Base-by-base conservation (phyloP, 2,329 filamentous ascomycete species). In the Hypoxylon sp. region DNA sequence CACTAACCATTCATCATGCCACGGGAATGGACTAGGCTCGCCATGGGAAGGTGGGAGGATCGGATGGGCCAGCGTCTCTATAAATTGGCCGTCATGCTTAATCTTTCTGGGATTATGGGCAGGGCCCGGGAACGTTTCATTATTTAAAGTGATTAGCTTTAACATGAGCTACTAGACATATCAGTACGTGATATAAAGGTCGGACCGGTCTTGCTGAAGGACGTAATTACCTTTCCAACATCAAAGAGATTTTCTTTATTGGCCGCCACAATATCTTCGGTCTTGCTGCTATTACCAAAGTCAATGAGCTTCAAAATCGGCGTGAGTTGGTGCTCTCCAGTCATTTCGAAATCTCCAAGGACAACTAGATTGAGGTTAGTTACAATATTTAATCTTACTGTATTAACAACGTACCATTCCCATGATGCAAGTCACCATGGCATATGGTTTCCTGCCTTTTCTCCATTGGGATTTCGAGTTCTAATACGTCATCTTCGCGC, bases 301-400 rank as follows among this genome's bases (percentile, higher is more conserved):
- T 65, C 62, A 24, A 65, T 65, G 2, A 65, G 4, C 51, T 61
- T 65, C 14, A 61, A 8, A 3, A 52, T 49, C 18, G 62, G 62
- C 28, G 62, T 48, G 20, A 61, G 44, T 30, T 0, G 5, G 12
- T 65, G 62, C 46, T 65, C 62, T 11, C 44, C 38, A 20, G 2
- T 26, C 12, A 9, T 22, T 7, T 2, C 9, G 11, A 61, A 52
- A 18, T 65, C 62, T 28, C 50, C 62, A 11, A 60, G 28, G 26
- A 65, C 22, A 24, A 65, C 62, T 65, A 38, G 24, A 32, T 45
- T 11, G 9, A 12, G 24, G 16, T 38, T n/a, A 55, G 18, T 33
- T 60, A 28, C 50, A 32, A 16, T 36, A 16, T 36, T 1, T 4
- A 14, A 24, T 46, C n/a, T 50, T 36, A 22, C n/a, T 40, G 8